Evolutionary conservation across 805 yeast genomes (phyloP).

Genomic region (baker's yeast (Saccharomyces cerevisiae)): DNA sequence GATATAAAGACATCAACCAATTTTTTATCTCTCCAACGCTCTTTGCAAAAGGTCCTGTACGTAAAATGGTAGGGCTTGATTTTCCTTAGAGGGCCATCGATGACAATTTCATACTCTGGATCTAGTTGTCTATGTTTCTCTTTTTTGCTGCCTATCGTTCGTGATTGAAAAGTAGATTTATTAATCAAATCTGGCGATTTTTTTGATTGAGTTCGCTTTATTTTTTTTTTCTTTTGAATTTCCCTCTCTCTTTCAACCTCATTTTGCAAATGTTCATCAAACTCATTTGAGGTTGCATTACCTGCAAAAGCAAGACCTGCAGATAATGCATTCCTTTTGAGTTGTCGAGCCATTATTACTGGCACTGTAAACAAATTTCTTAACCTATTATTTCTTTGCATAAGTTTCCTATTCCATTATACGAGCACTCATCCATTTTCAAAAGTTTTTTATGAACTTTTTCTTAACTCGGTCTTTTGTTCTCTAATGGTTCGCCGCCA

Average conservation of each 20-base stretch:
- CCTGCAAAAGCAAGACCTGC: slow-evolving; percentile 4
- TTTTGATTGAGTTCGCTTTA: slow-evolving; percentile 5
- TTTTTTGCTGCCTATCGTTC: slow-evolving; percentile 19
- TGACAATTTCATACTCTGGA: slow-evolving; percentile 47
- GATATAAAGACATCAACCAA: slow-evolving; percentile 67
- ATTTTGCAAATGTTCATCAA: slow-evolving; percentile 8
- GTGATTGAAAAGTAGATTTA: background rate
- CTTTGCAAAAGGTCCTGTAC: slow-evolving; percentile 81
- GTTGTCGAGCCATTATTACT: background rate
- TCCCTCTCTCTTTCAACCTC: slow-evolving; percentile 11
- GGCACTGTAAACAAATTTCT: background rate
- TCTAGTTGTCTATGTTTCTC: slow-evolving; percentile 46
- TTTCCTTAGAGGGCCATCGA: slow-evolving; percentile 58
- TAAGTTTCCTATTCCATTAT: background rate
- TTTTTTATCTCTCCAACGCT: slow-evolving; percentile 84
- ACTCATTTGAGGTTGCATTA: slow-evolving; percentile 1
- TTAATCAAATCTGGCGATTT: background rate
- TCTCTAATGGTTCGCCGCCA: background rate
- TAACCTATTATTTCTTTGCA: background rate
- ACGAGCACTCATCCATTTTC: background rate
- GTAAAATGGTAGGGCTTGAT: slow-evolving; percentile 83
- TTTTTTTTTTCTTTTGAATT: slow-evolving; percentile 5
- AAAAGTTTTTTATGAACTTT: no score
- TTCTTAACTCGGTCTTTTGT: background rate
- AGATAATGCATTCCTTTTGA: slow-evolving; percentile 1